Base-by-base conservation (phyloP, 768 basidiomycete species). In the Mycena filopes region DNA sequence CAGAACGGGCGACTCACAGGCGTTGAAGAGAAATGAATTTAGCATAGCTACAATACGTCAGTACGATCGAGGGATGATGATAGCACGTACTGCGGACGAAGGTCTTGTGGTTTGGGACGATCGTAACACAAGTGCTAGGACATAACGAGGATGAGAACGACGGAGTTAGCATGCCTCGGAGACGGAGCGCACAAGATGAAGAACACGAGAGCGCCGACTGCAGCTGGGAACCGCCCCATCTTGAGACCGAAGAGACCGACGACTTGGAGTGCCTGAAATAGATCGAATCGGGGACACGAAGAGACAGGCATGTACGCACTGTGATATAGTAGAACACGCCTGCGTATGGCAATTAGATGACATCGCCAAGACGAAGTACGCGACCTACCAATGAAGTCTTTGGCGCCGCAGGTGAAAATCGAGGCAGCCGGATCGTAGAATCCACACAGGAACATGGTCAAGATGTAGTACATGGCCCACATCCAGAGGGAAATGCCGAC, bases 11-110 rank as follows among this genome's bases (percentile, higher is more conserved):
- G 10, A 74, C 83, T 75, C 72, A 79, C 82, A 95, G 4, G 79
- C 82, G 65, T 95, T 91, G 75, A 92, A 96, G n/a, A 93, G 72
- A 55, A 90, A 76, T 71, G 93, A 91, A 78, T 90, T 88, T 71
- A 92, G 83, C 76, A 89, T 80, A 72, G 84, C 88, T 89, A 58
- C 12, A 15, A 9, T 15, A 43, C 67, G 58, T 56, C 18, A 56
- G 46, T 46, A 46, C 2, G 56, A 48, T 11, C 4, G 28, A 31
- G 21, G 25, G 20, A 42, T 40, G 15, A 15, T 23, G 21, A n/a
- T 21, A 21, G 18, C 21, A 62, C 58, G 58, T 29, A 60, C 65
- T 66, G 13, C 65, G 47, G 15, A 62, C 50, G 33, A 66, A 66
- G 31, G 26, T 18, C 1, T 38, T 33, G 28, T 41, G 72, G 66